phyloP scores from a whole-genome alignment of 2,329 filamentous ascomycete genomes.

The Didymella arachidicola region DNA sequence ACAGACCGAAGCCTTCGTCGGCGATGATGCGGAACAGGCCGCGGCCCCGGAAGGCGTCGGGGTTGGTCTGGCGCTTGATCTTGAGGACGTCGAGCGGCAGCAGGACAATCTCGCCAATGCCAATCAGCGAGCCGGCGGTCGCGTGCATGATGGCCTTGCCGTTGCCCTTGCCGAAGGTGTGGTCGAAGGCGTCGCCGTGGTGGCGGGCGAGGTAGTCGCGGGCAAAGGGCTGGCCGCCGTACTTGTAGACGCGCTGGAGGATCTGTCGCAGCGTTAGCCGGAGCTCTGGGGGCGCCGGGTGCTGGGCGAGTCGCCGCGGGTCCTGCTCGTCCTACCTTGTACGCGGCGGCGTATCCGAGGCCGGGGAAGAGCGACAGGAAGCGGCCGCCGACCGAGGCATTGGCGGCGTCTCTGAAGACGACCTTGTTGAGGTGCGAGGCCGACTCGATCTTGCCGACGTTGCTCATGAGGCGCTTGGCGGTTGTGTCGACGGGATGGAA shows the following conservation, averaged over 20 bases:
- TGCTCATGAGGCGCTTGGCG: conserved; percentile 99
- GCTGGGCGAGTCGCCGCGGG: not conserved
- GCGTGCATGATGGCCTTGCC: conserved; percentile 99
- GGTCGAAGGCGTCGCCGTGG: conserved; percentile 84
- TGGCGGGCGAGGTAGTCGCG: conserved; percentile 85
- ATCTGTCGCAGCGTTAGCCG: conserved; percentile 60
- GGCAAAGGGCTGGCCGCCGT: conserved; percentile 94
- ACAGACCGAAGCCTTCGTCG: conserved; percentile 94
- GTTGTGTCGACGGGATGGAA: conserved; percentile 89
- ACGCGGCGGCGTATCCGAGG: conserved; percentile 94
- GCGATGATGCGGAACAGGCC: conserved; percentile 87
- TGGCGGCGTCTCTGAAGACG: conserved; percentile 90
- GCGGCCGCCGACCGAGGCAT: conserved; percentile 73
- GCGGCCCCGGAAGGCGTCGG: conserved; percentile 94
- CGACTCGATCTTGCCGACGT: conserved; percentile 76
- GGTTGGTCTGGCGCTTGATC: conserved; percentile 99
- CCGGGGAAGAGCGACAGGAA: conserved; percentile 97
- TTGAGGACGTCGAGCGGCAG: conserved; percentile 96
- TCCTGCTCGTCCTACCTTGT: conserved; percentile 79
- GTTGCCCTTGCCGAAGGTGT: conserved; percentile 91
- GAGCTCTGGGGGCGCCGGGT: too few relatives aligned
- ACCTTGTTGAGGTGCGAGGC: conserved; percentile 79
- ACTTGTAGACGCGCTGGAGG: conserved; percentile 97
- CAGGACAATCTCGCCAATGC: conserved; percentile 95
- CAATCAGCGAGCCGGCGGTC: conserved; percentile 91